These are phyloP conservation scores for Mycena olivaceomarginata DNA, from an alignment of 768 basidiomycete genomes.

Conservation along the genomic window DNA sequence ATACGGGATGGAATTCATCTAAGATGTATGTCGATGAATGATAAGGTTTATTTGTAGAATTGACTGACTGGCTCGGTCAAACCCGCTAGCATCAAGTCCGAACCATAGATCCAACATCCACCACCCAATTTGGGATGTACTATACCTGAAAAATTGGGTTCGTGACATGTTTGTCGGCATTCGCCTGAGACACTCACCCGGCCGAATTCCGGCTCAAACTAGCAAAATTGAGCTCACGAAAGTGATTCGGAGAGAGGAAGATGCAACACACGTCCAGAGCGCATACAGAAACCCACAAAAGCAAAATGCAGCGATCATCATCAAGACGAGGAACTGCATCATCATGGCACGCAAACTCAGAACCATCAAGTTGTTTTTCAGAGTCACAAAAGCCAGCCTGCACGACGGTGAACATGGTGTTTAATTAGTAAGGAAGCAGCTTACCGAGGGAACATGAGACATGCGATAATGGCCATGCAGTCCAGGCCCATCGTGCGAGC, in stretches of 20 bases:
- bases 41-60: neutral
- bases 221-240: slow-evolving; percentile 23
- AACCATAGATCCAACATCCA: slow-evolving; percentile 97
- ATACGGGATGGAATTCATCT: slow-evolving; percentile 89
- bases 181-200: slow-evolving; percentile 60
- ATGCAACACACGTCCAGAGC: slow-evolving; percentile 87
- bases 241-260: neutral
- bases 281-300: slow-evolving; percentile 96
- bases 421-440: slow-evolving; percentile 28
- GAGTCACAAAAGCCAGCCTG: slow-evolving; percentile 93
- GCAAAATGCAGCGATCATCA: slow-evolving; percentile 92
- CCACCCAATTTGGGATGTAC: slow-evolving; percentile 79
- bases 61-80: slow-evolving; percentile 83
- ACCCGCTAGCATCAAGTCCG: slow-evolving; percentile 95
- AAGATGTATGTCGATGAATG: slow-evolving; percentile 26
- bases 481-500: slow-evolving; percentile 86
- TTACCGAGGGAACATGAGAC: slow-evolving; percentile 92
- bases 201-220: slow-evolving; percentile 80
- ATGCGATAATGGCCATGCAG: slow-evolving; percentile 91
- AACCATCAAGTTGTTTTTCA: slow-evolving; percentile 88
- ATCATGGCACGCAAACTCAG: slow-evolving; percentile 94
- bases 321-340: slow-evolving; percentile 88
- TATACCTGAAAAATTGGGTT: slow-evolving; percentile 40
- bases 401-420: slow-evolving; percentile 1
- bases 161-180: neutral